These are phyloP conservation scores for Thermochaetoides dissita DNA, from an alignment of 2,329 filamentous ascomycete species.

Conservation along the genomic window DNA sequence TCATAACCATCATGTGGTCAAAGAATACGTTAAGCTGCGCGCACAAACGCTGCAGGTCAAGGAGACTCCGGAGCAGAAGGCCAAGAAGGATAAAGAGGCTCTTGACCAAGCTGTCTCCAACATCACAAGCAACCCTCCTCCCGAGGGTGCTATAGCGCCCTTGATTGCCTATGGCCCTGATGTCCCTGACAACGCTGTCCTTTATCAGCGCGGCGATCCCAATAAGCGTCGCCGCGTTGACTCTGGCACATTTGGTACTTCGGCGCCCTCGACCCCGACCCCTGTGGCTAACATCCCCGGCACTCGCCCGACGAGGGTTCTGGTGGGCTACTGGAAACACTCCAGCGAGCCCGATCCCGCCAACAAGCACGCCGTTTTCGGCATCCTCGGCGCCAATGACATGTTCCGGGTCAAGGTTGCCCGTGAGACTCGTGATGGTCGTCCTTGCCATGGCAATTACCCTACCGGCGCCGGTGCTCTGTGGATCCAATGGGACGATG, in stretches of 20 bases:
- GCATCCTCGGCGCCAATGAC: slow-evolving; percentile 47
- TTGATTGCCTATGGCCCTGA: slow-evolving; percentile 36
- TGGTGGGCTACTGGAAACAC: slow-evolving; percentile 45
- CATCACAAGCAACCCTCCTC: slow-evolving; percentile 28
- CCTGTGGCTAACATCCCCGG: slow-evolving; percentile 32
- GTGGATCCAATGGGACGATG: slow-evolving; percentile 50
- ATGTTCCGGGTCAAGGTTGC: slow-evolving; percentile 52
- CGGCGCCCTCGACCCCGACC: slow-evolving; percentile 3
- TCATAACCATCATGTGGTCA: slow-evolving; percentile 42
- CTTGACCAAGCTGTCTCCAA: slow-evolving; percentile 33
- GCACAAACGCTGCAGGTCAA: slow-evolving; percentile 21
- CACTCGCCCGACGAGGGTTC: slow-evolving; percentile 41
- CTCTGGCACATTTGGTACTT: slow-evolving; percentile 3
- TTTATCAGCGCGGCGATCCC: slow-evolving; percentile 22
- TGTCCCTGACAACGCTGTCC: slow-evolving; percentile 29
- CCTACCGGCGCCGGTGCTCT: slow-evolving; percentile 44
- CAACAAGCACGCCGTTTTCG: slow-evolving; percentile 49
- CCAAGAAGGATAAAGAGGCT: slow-evolving; percentile 27
- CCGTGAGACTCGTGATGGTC: slow-evolving; percentile 45
- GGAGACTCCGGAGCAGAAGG: slow-evolving; percentile 25
- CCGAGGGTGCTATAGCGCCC: slow-evolving; percentile 28
- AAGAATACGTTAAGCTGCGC: slow-evolving; percentile 47
- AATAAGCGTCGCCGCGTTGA: slow-evolving; percentile 34
- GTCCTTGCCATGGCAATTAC: slow-evolving; percentile 44
- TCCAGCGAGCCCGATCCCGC: slow-evolving; percentile 32